These are phyloP conservation scores for Blastomyces gilchristii DNA, from an alignment of 2,329 filamentous ascomycete genomes.

Conservation along the genomic window DNA sequence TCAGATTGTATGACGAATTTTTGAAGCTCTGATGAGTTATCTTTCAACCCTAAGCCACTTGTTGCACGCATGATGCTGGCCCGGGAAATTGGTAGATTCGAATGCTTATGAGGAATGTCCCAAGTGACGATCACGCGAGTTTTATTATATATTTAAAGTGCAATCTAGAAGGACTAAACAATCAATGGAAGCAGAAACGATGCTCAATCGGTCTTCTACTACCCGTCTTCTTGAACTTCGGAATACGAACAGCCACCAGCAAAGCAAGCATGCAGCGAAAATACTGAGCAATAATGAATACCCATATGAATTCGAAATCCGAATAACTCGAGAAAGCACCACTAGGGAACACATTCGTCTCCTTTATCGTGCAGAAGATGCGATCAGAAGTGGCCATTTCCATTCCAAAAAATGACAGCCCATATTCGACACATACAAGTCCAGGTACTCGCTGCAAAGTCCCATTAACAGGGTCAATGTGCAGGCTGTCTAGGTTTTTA, in stretches of 20 bases:
- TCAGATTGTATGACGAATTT: too few species aligned
- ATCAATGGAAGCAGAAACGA: background rate
- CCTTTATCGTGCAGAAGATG: constrained; percentile 39
- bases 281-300: constrained; percentile 52
- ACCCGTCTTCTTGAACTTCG: background rate
- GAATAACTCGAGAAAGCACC: constrained; percentile 10
- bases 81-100: too few species aligned
- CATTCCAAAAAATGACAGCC: constrained; percentile 25
- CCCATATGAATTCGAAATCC: constrained; percentile 54
- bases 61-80: too few species aligned
- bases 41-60: too few species aligned
- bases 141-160: too few species aligned
- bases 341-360: constrained; percentile 40
- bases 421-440: constrained; percentile 26
- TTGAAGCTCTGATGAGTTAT: too few species aligned
- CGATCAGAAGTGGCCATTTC: constrained; percentile 35
- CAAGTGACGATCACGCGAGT: too few species aligned
- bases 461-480: constrained; percentile 42
- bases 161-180: too few species aligned
- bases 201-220: background rate
- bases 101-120: too few species aligned
- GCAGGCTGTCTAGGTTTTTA: too few species aligned
- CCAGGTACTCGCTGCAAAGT: constrained; percentile 48
- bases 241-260: constrained; percentile 51
- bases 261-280: constrained; percentile 45